Base-by-base conservation (phyloP, 1,139 yeast species). In the Hemisphaericaspora xylanilytica region DNA sequence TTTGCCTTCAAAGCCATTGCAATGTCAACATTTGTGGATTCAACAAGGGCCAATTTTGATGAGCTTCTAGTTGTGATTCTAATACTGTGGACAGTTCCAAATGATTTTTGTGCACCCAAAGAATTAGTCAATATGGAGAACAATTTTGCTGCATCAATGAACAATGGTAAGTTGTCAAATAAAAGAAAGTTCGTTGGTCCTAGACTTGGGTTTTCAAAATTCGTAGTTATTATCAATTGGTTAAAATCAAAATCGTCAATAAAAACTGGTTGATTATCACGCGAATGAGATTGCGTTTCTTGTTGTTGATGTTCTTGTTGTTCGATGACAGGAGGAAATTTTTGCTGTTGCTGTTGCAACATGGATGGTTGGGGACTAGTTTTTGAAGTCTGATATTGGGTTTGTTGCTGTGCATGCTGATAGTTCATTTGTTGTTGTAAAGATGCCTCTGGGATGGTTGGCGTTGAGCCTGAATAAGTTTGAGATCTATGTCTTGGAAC, bases 121-220 rank as follows among this genome's bases (percentile, higher is more conserved):
- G 67, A 52, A 42, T 56, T 65, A 38, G 51, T 52, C 36, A 70
- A 55, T 14, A 70, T 55, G 28, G 65, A 56, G 51, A 58, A 66
- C 34, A 71, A 56, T 45, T 61, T 68, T 32, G 53, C 41, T 0
- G 74, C 55, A 44, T 68, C 69, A 36, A 70, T 53, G 36, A 67
- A 61, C 28, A 57, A 64, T 17, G 96, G 90, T 50, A 90, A 66
- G 56, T 89, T 87, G 38, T 89, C 87, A 41, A 90, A 70, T 54
- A 90, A 73, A 35, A 90, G 68, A 12, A 83, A 81, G 47, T 83
- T 78, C 0, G 97, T 84, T 7, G 95, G 90, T 2, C 87, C 88
- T 44, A 85, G 65, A 20, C 78, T 70, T 2, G 85, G 74, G 52
- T 81, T 85, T 41, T 81, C 84, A 53, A 80, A 79, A 37, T 82